A percentile compares a stretch with the other conserved stretches of the same genome.
phyloP scores from a whole-genome alignment of 768 basidiomycete species.

The Hygrocybe punicea region DNA sequence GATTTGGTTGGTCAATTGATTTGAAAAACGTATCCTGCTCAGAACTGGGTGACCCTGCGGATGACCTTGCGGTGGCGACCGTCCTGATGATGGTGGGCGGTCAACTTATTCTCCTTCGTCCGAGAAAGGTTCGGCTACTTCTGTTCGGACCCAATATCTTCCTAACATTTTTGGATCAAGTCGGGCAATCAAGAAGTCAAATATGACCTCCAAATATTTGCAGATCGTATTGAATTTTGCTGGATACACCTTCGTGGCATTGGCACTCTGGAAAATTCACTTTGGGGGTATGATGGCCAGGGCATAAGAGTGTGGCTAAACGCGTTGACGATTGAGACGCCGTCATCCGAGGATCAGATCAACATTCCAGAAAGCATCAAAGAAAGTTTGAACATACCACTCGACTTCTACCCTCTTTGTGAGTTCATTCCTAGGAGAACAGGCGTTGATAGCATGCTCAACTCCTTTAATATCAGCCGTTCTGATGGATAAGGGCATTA shows the following conservation, averaged over 20 bases:
- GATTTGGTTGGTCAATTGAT: not conserved
- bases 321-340: constrained; percentile 82
- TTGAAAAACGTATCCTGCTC: not conserved
- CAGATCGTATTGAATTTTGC: constrained; percentile 96
- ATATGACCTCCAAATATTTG: constrained; percentile 96
- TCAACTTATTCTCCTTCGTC: constrained; percentile 82
- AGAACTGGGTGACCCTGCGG: constrained; percentile 93
- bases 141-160: not conserved
- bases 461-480: constrained; percentile 56
- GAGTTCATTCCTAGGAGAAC: constrained; percentile 28
- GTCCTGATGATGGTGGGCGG: constrained; percentile 95
- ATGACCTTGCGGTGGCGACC: constrained; percentile 90
- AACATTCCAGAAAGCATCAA: constrained; percentile 56
- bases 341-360: constrained; percentile 35
- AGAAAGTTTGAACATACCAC: constrained; percentile 87
- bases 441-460: constrained; percentile 8
- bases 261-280: constrained; percentile 88
- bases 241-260: constrained; percentile 98
- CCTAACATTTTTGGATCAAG: constrained; percentile 34
- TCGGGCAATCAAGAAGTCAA: constrained; percentile 84
- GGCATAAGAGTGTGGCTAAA: constrained; percentile 93
- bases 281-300: constrained; percentile 95
- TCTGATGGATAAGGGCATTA: constrained; percentile 98
- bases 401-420: constrained; percentile 98
- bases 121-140: constrained; percentile 64